Evolutionary conservation across 257 asterid genomes (phyloP), one percentile per base, ranked within the genome.

Genomic region (Solanum gracilifrons): DNA sequence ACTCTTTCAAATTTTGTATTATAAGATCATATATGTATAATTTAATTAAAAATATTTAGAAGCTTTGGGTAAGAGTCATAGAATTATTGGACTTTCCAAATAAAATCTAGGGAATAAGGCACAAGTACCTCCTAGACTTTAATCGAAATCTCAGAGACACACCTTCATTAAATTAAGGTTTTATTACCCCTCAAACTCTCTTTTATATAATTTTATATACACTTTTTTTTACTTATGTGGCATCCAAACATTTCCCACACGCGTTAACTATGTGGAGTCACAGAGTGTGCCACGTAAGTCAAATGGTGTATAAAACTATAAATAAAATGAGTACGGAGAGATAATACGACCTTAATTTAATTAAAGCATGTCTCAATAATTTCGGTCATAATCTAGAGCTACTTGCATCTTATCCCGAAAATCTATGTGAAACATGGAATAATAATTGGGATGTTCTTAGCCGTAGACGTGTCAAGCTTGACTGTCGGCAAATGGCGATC

Each of bases 281-380:
- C 9, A 1, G 0, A 51, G 0, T 18, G 1, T 51, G 21, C 0
- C 1, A 51, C 0, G 1, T 51, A 16, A 18, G 1, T 0, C 4
- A 51, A 51, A 51, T 0, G 1, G 21, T 48, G 9, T 6, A 51
- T 16, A 51, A 51, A 51, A 2, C 3, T 51, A 6, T 1, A 51
- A 51, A 51, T 51, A 51, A 51, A 46, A 16, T 0, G 0, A 51
- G 1, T 51, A 6, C 0, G 0, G 3, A 2, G 23, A 4, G 0
- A 16, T 51, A 51, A 16, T 51, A 51, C 0, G 0, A 51, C 1
- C 0, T 16, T 16, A 16, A 0, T 51, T 51, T 51, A 51, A 51
- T 51, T 51, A 51, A 51, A 51, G 0, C 16, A 1, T 16, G 4
- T 16, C 4, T 2, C 9, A 6, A 1, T 5, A 1, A 51, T 51